Evolutionary conservation across 140 eudicot genomes (phyloP), one percentile per base, ranked within the genome.

Genomic region (Senecio squalidus): DNA sequence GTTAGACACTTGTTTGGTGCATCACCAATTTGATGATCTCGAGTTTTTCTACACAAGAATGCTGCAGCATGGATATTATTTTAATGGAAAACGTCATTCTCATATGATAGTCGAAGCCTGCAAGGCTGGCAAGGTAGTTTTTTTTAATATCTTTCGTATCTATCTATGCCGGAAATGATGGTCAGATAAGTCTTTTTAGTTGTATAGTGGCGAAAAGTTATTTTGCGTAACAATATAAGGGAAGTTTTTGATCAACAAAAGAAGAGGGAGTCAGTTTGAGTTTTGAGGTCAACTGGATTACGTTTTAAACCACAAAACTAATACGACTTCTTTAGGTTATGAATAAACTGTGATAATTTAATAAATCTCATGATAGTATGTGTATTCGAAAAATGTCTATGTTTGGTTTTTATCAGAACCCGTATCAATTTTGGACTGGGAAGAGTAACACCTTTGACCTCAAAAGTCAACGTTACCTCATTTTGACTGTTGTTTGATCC

Each of bases 21-120:
- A 75, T 70, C 15, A 81, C 46, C 71, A 38, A 47, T 91, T 96
- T 96, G 95, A 83, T 53, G 96, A 91, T 72, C 52, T 86, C 14
- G 84, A 91, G 73, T 67, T 62, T 74, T 64, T 78, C 23, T 91
- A 86, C 63, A 54, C 17, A 33, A 79, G 59, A 53, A 84, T 86
- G 96, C 81, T 91, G 63, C 82, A 70, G 59, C 80, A 69, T 18
- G 95, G 96, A 43, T 76, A 52, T 51, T 83, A 73, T 69, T 92
- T 83, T 67, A 92, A 86, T 47, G 56, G 84, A 25, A 87, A 87
- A 74, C 89, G 94, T 44, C 98, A 92, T 74, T 83, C 78, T 41
- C 75, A 70, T 53, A 60, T 92, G 67, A 54, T 92, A 49, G 22
- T 92, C 60, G 86, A 77, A 64, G 89, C 95, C 54, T 69, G 67